Evolutionary conservation across 208 protist genomes (phyloP).

Genomic region (Trypanosoma cruzi): DNA sequence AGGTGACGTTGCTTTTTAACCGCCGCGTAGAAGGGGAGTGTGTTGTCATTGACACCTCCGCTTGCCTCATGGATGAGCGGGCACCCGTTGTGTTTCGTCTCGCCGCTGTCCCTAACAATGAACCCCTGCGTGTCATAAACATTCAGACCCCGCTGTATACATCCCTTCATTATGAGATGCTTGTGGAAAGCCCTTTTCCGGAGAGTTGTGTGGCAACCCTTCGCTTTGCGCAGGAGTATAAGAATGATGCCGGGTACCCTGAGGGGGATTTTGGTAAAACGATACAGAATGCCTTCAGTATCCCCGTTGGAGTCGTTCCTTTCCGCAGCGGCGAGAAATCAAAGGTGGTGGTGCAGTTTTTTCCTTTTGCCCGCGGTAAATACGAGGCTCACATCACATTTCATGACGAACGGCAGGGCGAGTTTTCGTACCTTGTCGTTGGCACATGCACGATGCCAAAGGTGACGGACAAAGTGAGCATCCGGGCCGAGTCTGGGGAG

Average conservation of each 20-base stretch:
- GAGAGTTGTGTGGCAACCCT: slow-evolving; percentile 79
- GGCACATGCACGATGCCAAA: slow-evolving; percentile 63
- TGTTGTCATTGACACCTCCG: slow-evolving; percentile 60
- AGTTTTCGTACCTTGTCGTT: slow-evolving; percentile 87
- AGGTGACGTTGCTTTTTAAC: slow-evolving; percentile 73
- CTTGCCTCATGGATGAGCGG: slow-evolving; percentile 49
- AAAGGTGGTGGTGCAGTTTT: slow-evolving; percentile 77
- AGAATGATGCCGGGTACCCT: slow-evolving; percentile 34
- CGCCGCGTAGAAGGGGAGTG: slow-evolving; percentile 58
- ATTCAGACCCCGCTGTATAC: slow-evolving; percentile 85
- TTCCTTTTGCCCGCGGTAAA: slow-evolving; percentile 75
- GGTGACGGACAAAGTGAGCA: slow-evolving; percentile 40
- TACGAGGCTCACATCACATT: slow-evolving; percentile 85
- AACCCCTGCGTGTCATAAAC: slow-evolving; percentile 66
- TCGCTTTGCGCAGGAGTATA: slow-evolving; percentile 68
- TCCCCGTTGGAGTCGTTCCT: slow-evolving; percentile 67
- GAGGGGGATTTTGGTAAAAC: slow-evolving; percentile 41
- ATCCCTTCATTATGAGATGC: slow-evolving; percentile 59
- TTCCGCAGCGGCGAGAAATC: slow-evolving; percentile 66
- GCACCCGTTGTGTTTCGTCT: slow-evolving; percentile 76
- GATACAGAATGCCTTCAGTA: slow-evolving; percentile 66
- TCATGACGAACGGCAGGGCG: slow-evolving; percentile 85
- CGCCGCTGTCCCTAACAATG: slow-evolving; percentile 55
- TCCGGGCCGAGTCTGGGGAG: slow-evolving; percentile 78
- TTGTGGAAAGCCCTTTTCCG: slow-evolving; percentile 82